Evolutionary conservation across 148 eudicot species (phyloP), one percentile per base, ranked within the genome.

Genomic region (Camellia granthamiana): DNA sequence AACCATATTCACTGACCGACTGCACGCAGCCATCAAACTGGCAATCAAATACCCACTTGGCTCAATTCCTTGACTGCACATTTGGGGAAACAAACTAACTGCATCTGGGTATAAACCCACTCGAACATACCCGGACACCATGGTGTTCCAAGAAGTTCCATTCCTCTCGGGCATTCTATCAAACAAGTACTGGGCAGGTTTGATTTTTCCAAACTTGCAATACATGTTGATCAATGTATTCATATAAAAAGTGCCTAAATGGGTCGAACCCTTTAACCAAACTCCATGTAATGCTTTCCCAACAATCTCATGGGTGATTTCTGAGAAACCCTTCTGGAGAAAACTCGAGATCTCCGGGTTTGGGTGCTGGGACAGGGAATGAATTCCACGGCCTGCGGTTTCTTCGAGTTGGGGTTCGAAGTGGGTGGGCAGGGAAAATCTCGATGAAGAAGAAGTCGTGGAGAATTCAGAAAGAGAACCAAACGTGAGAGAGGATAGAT

Each of bases 191-290:
- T 86, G 60, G 10, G 95, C 93, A 74, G 54, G 80, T 30, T 75
- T 59, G 1, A 87, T 69, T 18, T 78, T 81, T 15, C 91, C 93
- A 55, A 90, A 88, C 76, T 77, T 90, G 0, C 88, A 76, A 44
- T 91, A 93, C 94, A 93, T 91, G 58, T 83, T 84, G 3, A 93
- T 75, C 91, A 93, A 84, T 21, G 97, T 93, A 78, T 93, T 93
- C 7, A 80, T 71, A 56, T 84, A 81, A 41, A 93, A 87, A 43
- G 83, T 78, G 78, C 86, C 72, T 3, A 88, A 84, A 77, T 83
- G 84, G 69, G 68, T 43, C 19, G 68, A 64, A 56, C 86, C 86
- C 86, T 90, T 93, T 47, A 90, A 11, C 81, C 84, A 89, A 19
- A 88, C 30, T 8, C 88, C 91, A 70, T 93, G 97, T 14, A 93